Percentiles rank a stretch among this genome's conserved stretches.
Conservation (phyloP, 306 rosid genomes). For the Cucurbita ficifolia region DNA sequence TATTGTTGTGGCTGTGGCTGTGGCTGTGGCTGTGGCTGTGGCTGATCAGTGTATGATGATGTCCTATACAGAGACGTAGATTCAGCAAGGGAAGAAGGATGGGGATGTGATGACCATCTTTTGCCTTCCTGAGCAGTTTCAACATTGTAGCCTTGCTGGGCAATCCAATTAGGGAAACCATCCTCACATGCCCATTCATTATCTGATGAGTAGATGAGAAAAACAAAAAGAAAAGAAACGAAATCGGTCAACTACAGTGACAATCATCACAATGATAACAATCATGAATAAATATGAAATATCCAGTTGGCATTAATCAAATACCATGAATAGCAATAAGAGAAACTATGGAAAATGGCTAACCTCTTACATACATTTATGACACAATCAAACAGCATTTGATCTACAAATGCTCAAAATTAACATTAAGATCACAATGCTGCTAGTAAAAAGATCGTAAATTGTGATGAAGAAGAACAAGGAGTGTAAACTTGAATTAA, state of each 20-base stretch:
- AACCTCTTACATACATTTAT: neutral
- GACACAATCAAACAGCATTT: neutral
- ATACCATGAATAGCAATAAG: neutral
- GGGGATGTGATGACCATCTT: constrained; percentile 57
- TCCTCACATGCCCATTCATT: constrained; percentile 32
- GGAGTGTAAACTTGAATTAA: neutral
- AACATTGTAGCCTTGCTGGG: constrained; percentile 25
- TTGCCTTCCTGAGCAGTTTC: constrained; percentile 39
- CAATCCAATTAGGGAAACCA: constrained; percentile 34
- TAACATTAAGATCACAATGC: neutral
- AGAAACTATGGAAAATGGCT: neutral
- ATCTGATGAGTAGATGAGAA: neutral
- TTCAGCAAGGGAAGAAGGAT: constrained; percentile 32
- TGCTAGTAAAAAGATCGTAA: neutral
- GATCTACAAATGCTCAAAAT: neutral
- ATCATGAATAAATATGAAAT: neutral
- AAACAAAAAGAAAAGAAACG: neutral
- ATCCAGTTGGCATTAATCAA: neutral
- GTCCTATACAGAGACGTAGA: constrained; percentile 60
- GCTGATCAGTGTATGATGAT: constrained; percentile 85
- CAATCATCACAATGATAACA: neutral
- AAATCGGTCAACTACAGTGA: neutral
- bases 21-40: constrained; percentile 33
- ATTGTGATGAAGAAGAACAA: neutral
- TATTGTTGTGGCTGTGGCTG: constrained; percentile 34